Evolutionary conservation across 805 yeast species (phyloP).

Genomic region (Candida koratica): DNA sequence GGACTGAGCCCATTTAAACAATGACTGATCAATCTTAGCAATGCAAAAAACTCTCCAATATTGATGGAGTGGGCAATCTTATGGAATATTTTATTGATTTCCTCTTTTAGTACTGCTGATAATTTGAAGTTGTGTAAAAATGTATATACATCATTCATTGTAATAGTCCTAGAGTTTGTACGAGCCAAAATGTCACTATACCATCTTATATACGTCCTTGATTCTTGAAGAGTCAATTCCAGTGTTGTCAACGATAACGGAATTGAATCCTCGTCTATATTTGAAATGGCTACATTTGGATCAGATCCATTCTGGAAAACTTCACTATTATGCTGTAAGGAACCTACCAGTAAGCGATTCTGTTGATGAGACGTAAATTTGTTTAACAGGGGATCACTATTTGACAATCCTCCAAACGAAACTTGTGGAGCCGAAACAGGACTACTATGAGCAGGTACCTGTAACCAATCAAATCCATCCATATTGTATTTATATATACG

Average conservation of each 20-base stretch:
- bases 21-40: constrained; percentile 76
- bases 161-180: constrained; percentile 61
- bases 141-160: constrained; percentile 70
- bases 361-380: neutral
- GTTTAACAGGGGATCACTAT: constrained; percentile 7
- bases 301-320: neutral
- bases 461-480: constrained; percentile 53
- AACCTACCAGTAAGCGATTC: neutral
- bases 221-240: constrained; percentile 73
- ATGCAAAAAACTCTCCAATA: constrained; percentile 88
- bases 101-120: constrained; percentile 44
- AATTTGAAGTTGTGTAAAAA: constrained; percentile 78
- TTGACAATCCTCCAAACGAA: constrained; percentile 38
- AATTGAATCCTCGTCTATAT: constrained; percentile 36
- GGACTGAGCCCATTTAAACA: constrained; percentile 54
- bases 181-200: constrained; percentile 78
- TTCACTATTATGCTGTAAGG: neutral
- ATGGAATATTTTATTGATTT: constrained; percentile 50
- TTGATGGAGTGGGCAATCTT: constrained; percentile 58
- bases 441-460: constrained; percentile 20
- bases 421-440: constrained; percentile 44
- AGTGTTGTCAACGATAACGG: constrained; percentile 63
- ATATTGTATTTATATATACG: constrained; percentile 1
- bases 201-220: constrained; percentile 88
- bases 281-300: neutral